Conservation (phyloP, 352 stramenopile species). For the Phytophthora vignae region DNA sequence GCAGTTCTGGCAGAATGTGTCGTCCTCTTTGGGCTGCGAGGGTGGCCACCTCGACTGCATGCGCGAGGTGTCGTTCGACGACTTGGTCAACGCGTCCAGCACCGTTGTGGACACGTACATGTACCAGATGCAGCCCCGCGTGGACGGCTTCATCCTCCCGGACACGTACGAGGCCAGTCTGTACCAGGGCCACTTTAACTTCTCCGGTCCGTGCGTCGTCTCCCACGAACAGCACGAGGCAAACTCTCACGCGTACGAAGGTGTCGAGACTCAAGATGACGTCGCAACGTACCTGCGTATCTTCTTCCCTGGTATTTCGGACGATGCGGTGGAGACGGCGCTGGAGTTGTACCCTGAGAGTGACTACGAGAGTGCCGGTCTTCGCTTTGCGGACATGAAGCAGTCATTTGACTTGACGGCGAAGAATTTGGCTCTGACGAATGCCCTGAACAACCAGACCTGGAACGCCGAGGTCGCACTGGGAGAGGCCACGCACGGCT, state of each 20-base stretch:
- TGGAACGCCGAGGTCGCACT: constrained; percentile 37
- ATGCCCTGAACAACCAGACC: constrained; percentile 35
- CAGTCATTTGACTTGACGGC: constrained; percentile 32
- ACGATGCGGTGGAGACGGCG: constrained; percentile 28
- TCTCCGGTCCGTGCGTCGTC: constrained; percentile 37
- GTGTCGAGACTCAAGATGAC: constrained; percentile 24
- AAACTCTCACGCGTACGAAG: constrained; percentile 20
- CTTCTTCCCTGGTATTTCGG: constrained; percentile 34
- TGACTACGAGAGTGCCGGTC: constrained; percentile 32
- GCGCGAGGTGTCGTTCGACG: constrained; percentile 15
- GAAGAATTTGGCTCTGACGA: constrained; percentile 32
- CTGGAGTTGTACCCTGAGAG: constrained; percentile 31
- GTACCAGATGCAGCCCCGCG: constrained; percentile 26
- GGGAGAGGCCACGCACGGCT: constrained; percentile 18
- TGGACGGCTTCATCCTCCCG: constrained; percentile 25
- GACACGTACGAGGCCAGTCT: constrained; percentile 39
- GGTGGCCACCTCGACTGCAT: constrained; percentile 23
- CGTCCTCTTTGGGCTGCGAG: constrained; percentile 12
- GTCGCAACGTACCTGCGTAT: constrained; percentile 32
- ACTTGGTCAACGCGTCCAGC: not conserved
- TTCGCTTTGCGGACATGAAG: constrained; percentile 38
- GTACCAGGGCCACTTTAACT: constrained; percentile 46
- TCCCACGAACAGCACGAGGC: constrained; percentile 35
- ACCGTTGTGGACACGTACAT: constrained; percentile 11
- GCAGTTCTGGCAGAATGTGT: constrained; percentile 29